Base-by-base conservation (phyloP, 495 filamentous ascomycete species). In the Penicillium arizonense region DNA sequence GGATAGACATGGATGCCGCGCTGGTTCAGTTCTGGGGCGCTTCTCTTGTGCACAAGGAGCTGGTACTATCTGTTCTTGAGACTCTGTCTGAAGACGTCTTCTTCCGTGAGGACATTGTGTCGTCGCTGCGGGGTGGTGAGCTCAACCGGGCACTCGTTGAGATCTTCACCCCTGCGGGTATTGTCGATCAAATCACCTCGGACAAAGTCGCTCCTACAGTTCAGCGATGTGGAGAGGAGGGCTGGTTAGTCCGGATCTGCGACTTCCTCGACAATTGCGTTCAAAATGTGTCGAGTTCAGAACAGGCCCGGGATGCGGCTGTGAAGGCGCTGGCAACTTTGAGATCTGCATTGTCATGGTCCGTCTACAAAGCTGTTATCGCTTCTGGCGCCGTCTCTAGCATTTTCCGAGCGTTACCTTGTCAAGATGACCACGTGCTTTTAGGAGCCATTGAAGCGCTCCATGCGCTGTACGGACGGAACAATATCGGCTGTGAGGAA, bases 11-110 rank as follows among this genome's bases (percentile, higher is more conserved):
- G 94, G 94, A 99, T 64, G 77, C 82, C 38, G 72, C 86, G 57
- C 79, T 99, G 37, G 83, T 91, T 37, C 82, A 81, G 51, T 78
- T 97, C 21, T 98, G 95, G 95, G 73, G 77, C n/a, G 80, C 82
- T 18, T 81, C 82, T 43, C 69, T 85, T 18, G 81, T 85, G 13
- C 87, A 90, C 67, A 90, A 90, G 69, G 83, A 87, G 59, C 75
- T 96, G 35, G 90, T 96, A 13, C 76, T 96, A 6, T 84, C 82
- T 28, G 82, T 97, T 37, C 76, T 99, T 46, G 94, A 97, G 72
- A 90, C 86, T n/a, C 77, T 97, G 40, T 96, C 92, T 3, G 95
- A 97, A 57, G 95, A 97, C 57, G 82, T 97, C 26, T 96, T 97
- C 71, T 89, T 87, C 56, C 82, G 87, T 3, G 94, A 97, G 55